Base-by-base conservation (phyloP, 306 rosid species). In the Vigna unguiculata region DNA sequence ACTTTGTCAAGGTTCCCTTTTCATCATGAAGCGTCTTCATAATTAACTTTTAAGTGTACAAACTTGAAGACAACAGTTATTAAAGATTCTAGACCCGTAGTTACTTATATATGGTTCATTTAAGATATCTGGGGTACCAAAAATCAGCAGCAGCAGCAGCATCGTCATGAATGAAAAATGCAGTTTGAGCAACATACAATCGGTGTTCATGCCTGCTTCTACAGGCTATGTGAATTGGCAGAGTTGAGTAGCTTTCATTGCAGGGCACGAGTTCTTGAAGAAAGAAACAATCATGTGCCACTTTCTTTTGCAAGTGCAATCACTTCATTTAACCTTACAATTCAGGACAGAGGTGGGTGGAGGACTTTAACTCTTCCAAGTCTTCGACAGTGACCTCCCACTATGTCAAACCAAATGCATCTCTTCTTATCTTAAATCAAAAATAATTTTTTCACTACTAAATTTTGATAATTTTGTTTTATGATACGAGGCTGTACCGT, bases 261-360 rank as follows among this genome's bases (percentile, higher is more conserved):
- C 22, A 24, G 78, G 47, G 30, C 69, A 17, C 16, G 10, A 22
- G 4, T n/a, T 62, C 7, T 74, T 17, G 15, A 43, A 74, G 46
- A 73, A 55, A 53, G 62, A 48, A 59, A 38, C 49, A 75, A 51
- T 12, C 40, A 11, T 49, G 22, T 43, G 30, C 32, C 24, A 73
- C 32, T 57, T 52, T 43, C 75, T 79, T 57, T 57, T 57, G 64
- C 68, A 55, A 63, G 61, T 55, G 24, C 74, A 54, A 55, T 64
- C 22, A 55, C 78, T 72, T 43, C 71, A 45, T 72, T 72, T 43
- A 76, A 45, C 74, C 69, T 59, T 12, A 81, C 21, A 62, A 40
- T 46, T 69, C 66, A 38, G 64, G 45, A 52, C 83, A 76, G 45
- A 38, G 85, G 89, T 83, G 72, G 89, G 60, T 82, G 89, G 72